Base-by-base conservation (phyloP, 2,329 filamentous ascomycete genomes). In the Coniochaeta sp. region DNA sequence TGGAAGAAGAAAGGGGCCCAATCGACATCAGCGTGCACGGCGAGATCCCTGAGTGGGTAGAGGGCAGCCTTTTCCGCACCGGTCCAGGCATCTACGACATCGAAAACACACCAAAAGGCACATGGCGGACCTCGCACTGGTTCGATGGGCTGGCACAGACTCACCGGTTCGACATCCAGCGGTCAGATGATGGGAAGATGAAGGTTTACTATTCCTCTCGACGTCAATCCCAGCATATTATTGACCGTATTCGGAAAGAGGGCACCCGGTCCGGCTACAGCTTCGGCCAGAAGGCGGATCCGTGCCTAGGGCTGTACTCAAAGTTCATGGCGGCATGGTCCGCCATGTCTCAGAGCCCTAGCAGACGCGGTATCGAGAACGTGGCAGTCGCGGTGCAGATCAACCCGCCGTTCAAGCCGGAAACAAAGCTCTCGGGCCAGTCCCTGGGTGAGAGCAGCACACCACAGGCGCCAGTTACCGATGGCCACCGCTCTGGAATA, bases 111-210 rank as follows among this genome's bases (percentile, higher is more conserved):
- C 72, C 81, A 1, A 77, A 78, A 6, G 84, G 84, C 22, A 81
- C 77, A 0, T 85, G 86, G 66, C 77, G 78, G 28, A 77, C 86
- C 8, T 82, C 79, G 0, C 89, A 93, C 70, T 93, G 89, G 89
- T 93, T 93, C 65, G 90, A 93, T 69, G 89, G 89, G 6, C 85
- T 91, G 62, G 82, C 85, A 9, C 83, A 89, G 60, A 79, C 85
- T 1, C 89, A 93, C 73, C 84, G 83, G 28, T 95, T 93, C 69
- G 81, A 90, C 60, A 88, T 93, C 24, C 66, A 84, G 5, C 69
- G 79, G 52, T 5, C 44, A 1, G 67, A 73, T 3, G 65, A 69
- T 0, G 61, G 73, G 19, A 59, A 67, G 6, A 43, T 59, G 9
- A 60, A 63, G 33, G 87, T 93, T 2, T 76, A 81, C 26, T 93